phyloP scores from a whole-genome alignment of 257 asterid species.

The Coffea eugenioides region DNA sequence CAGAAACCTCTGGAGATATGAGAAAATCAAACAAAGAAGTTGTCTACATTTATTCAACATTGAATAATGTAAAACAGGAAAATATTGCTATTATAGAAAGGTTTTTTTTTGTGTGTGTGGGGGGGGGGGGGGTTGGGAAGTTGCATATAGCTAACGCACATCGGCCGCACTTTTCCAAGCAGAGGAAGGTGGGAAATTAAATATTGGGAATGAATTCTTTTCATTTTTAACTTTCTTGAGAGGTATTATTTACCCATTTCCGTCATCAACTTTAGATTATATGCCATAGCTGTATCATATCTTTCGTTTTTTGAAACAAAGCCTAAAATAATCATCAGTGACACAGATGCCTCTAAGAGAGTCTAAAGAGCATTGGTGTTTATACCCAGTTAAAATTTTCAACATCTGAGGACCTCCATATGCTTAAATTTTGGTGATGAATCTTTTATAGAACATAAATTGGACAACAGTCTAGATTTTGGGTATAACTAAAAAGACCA shows the following conservation, averaged over 20 bases:
- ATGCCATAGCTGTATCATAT: not conserved
- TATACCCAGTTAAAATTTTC: not conserved
- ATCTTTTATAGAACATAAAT: not conserved
- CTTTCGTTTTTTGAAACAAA: not conserved
- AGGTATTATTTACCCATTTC: not conserved
- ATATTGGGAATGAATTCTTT: not conserved
- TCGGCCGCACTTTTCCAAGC: not conserved
- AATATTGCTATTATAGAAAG: not conserved
- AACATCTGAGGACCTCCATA: not conserved
- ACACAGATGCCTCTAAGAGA: not conserved
- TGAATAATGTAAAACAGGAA: not conserved
- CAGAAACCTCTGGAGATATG: not conserved
- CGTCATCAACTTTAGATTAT: too few species aligned
- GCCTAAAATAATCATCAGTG: not conserved
- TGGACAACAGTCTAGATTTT: not conserved
- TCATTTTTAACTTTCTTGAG: not conserved
- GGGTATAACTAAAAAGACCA: not conserved
- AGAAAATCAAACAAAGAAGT: not conserved
- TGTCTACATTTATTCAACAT: not conserved
- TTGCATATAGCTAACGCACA: not conserved
- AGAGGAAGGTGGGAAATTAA: not conserved
- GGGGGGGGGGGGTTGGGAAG: not conserved
- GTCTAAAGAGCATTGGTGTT: not conserved
- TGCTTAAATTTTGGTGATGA: too few species aligned
- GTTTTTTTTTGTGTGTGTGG: not conserved